Percentiles rank a stretch among this genome's conserved stretches.
Conservation (phyloP, 108 stramenopile genomes). For the Skeletonema marinoi region DNA sequence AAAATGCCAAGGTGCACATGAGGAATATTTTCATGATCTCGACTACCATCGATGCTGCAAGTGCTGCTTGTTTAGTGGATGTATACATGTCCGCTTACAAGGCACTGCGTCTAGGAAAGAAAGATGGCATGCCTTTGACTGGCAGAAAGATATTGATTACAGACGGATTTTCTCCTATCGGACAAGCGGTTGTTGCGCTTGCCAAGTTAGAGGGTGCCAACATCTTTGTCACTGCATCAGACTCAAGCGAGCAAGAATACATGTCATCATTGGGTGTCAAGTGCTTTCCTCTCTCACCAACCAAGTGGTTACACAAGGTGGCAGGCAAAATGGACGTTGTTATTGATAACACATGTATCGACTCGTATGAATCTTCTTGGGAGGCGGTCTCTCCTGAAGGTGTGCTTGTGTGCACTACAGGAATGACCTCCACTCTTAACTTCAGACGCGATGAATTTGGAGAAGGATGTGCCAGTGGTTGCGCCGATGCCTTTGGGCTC, state of each 20-base stretch:
- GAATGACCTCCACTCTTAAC: slow-evolving; percentile 30
- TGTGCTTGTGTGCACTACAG: slow-evolving; percentile 40
- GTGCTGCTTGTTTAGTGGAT: slow-evolving; percentile 60
- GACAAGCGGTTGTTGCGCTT: slow-evolving; percentile 60
- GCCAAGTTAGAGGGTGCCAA: slow-evolving; percentile 56
- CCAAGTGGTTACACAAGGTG: slow-evolving; percentile 49
- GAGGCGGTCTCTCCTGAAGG: slow-evolving; percentile 41
- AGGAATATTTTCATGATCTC: slow-evolving; percentile 52
- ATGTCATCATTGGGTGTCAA: slow-evolving; percentile 38
- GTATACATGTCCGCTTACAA: slow-evolving; percentile 75
- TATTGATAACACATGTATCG: slow-evolving; percentile 58
- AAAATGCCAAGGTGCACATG: slow-evolving; percentile 40
- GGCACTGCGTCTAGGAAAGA: slow-evolving; percentile 52
- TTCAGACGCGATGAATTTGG: slow-evolving; percentile 19
- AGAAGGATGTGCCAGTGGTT: slow-evolving; percentile 44
- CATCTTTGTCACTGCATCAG: slow-evolving; percentile 52
- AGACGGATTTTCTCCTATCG: slow-evolving; percentile 55
- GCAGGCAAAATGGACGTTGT: slow-evolving; percentile 64
- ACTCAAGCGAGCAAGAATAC: slow-evolving; percentile 37
- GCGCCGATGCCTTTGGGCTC: slow-evolving; percentile 27
- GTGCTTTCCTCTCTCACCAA: slow-evolving; percentile 48
- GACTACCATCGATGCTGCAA: slow-evolving; percentile 36
- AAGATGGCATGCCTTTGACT: slow-evolving; percentile 37
- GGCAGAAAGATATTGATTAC: slow-evolving; percentile 63
- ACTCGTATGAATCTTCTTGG: slow-evolving; percentile 36